Percentiles rank a stretch among this genome's conserved stretches.
These are phyloP conservation scores for Alternaria postmessia DNA, from an alignment of 2,329 filamentous ascomycete species.

Conservation along the genomic window DNA sequence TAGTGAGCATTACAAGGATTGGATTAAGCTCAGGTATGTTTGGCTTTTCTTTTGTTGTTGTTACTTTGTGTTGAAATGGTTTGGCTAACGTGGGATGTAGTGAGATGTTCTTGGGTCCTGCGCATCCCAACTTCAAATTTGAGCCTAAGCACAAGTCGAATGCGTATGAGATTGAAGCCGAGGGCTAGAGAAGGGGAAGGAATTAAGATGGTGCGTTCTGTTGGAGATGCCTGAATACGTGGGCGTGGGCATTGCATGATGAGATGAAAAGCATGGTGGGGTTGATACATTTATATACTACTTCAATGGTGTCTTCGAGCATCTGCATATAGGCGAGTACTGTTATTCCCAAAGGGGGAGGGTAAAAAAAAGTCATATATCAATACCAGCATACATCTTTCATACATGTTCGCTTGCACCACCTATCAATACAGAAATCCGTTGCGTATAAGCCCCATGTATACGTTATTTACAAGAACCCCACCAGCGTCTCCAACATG, in stretches of 20 bases:
- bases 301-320: not conserved
- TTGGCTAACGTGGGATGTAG: slow-evolving; percentile 57
- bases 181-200: slow-evolving; percentile 31
- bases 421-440: not conserved
- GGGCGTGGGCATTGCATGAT: not conserved
- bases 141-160: slow-evolving; percentile 98
- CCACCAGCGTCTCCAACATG: slow-evolving; percentile 68
- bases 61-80: not conserved
- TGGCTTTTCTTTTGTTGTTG: too few relatives aligned
- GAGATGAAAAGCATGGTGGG: not conserved
- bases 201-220: not conserved
- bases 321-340: not conserved
- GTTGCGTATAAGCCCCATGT: too few relatives aligned
- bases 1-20: slow-evolving; percentile 92
- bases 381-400: not conserved
- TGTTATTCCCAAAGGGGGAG: fast-evolving
- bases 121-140: slow-evolving; percentile 90
- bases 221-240: not conserved
- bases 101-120: slow-evolving; percentile 96
- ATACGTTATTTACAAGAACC: slow-evolving; percentile 34
- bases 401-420: not conserved
- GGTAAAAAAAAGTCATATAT: not conserved
- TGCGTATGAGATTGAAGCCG: slow-evolving; percentile 77
- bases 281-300: not conserved
- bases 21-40: slow-evolving; percentile 93